Conservation (phyloP, 768 basidiomycete species). For the Tulasnella sp. region DNA sequence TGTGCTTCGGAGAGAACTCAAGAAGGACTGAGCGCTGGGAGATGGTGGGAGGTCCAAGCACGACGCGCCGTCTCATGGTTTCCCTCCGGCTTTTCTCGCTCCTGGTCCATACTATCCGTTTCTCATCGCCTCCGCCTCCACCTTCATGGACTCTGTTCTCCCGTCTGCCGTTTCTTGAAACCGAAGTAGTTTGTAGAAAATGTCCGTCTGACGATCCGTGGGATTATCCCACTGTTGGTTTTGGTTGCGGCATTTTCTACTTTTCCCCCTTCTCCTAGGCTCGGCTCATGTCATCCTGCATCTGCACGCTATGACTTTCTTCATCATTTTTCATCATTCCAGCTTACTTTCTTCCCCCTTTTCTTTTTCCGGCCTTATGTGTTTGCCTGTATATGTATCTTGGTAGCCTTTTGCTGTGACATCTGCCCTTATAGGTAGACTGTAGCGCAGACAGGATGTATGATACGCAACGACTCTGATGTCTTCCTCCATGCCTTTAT, state of each 20-base stretch:
- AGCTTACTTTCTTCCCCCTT: slow-evolving; percentile 1
- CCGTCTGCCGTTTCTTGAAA: slow-evolving; percentile 6
- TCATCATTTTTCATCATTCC: slow-evolving; percentile 3
- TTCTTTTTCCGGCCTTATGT: slow-evolving; percentile 7
- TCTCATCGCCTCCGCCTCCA: not conserved
- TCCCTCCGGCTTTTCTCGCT: not conserved
- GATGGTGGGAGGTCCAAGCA: not conserved
- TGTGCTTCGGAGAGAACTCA: slow-evolving; percentile 66
- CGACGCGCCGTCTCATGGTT: not conserved
- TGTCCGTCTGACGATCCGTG: not conserved
- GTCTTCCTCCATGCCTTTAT: not conserved
- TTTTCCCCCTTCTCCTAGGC: slow-evolving; percentile 20
- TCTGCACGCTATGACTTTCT: not conserved
- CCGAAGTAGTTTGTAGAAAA: slow-evolving; percentile 2
- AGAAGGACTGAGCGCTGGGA: slow-evolving; percentile 54
- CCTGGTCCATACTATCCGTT: not conserved
- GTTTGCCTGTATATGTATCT: slow-evolving; percentile 1
- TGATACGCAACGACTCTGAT: not conserved
- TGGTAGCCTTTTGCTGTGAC: not conserved
- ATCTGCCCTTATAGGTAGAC: not conserved
- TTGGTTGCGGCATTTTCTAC: not conserved
- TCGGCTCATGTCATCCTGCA: slow-evolving; percentile 11
- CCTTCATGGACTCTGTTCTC: not conserved
- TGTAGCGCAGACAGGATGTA: not conserved
- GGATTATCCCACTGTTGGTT: not conserved